phyloP scores from a whole-genome alignment of 2,329 filamentous ascomycete genomes.

The Fusarium buharicum region DNA sequence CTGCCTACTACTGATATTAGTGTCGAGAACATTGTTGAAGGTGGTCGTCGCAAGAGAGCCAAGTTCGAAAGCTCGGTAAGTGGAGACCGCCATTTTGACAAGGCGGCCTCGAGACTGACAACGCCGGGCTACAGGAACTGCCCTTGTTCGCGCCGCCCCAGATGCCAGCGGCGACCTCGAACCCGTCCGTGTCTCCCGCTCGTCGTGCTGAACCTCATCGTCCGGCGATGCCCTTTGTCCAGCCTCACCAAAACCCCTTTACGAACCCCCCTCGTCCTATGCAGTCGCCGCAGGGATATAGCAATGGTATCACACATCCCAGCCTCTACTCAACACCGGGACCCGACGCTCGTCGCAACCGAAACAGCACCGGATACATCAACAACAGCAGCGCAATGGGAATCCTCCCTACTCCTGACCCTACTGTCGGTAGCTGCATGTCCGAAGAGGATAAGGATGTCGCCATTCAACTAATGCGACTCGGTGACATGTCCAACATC shows the following conservation, averaged over 20 bases:
- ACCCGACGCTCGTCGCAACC: conserved; percentile 71
- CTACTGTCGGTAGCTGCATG: conserved; percentile 96
- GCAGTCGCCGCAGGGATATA: conserved; percentile 85
- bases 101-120: conserved; percentile 46
- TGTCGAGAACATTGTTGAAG: conserved; percentile 97
- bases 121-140: conserved; percentile 74
- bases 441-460: conserved; percentile 95
- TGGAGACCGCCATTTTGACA: conserved; percentile 41
- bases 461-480: conserved; percentile 93
- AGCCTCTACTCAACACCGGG: conserved; percentile 71
- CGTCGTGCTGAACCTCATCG: conserved; percentile 80
- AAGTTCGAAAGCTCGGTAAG: conserved; percentile 98
- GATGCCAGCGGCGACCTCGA: conserved; percentile 93
- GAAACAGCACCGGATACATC: conserved; percentile 69
- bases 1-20: conserved; percentile 97
- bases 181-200: conserved; percentile 94
- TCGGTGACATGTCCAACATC: conserved; percentile 93
- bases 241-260: conserved; percentile 82
- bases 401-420: conserved; percentile 90
- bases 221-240: conserved; percentile 78
- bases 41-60: conserved; percentile 91
- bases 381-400: conserved; percentile 57
- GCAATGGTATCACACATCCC: conserved; percentile 58
- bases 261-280: conserved; percentile 78
- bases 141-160: conserved; percentile 94